Percentiles rank a stretch among this genome's conserved stretches.
These are phyloP conservation scores for Prototheca wickerhamii DNA, from an alignment of 163 green algal species.

Conservation along the genomic window DNA sequence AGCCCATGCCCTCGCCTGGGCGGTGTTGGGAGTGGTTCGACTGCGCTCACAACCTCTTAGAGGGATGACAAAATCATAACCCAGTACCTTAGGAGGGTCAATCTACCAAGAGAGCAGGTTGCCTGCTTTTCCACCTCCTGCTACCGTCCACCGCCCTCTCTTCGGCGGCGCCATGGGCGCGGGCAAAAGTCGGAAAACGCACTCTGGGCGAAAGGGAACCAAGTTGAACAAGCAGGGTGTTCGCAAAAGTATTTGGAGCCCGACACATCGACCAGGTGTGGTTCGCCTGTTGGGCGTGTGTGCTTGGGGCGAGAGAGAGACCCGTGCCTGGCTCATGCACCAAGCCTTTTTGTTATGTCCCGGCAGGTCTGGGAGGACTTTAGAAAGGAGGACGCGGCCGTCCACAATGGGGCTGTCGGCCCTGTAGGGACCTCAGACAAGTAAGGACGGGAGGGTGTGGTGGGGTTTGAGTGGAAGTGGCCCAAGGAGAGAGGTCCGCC, in stretches of 20 bases:
- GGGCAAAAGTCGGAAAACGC: constrained; percentile 29
- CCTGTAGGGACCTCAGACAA: constrained; percentile 58
- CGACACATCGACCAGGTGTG: constrained; percentile 70
- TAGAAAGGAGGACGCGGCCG: constrained; percentile 34
- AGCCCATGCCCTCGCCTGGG: too few relatives aligned
- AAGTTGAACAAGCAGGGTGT: constrained; percentile 25
- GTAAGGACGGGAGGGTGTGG: constrained; percentile 23
- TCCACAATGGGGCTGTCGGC: constrained; percentile 35
- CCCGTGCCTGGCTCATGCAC: background rate
- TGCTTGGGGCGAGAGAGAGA: background rate
- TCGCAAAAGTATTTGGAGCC: constrained; percentile 23
- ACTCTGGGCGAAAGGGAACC: constrained; percentile 12
- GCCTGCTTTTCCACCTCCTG: too few relatives aligned
- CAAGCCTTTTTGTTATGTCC: background rate
- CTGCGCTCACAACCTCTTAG: too few relatives aligned
- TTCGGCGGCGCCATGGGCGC: constrained; percentile 5
- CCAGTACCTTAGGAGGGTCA: too few relatives aligned
- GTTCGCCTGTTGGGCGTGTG: too few relatives aligned
- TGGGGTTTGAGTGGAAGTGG: background rate
- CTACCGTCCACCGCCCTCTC: background rate
- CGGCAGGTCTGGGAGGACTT: constrained; percentile 68
- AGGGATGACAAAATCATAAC: too few relatives aligned
- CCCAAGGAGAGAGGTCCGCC: background rate
- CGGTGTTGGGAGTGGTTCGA: too few relatives aligned
- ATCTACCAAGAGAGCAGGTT: too few relatives aligned